Evolutionary conservation across 805 yeast species (phyloP).

Genomic region (Metschnikowia corniflorae): DNA sequence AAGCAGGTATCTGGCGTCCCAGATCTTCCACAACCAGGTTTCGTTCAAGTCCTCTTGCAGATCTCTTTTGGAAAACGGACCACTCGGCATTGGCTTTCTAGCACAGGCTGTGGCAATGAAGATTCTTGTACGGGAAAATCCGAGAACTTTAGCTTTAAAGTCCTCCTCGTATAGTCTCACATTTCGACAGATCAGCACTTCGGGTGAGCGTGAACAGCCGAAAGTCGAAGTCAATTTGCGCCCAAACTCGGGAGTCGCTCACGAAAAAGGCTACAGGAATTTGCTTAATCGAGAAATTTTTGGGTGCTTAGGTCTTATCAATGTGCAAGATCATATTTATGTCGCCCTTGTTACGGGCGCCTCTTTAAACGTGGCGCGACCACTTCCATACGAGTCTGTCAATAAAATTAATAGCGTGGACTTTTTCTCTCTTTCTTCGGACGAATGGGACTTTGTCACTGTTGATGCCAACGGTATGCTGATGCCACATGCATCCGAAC

Average conservation of each 20-base stretch:
- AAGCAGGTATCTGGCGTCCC: too few relatives aligned
- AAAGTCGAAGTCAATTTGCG: conserved; percentile 45
- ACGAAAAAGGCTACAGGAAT: conserved; percentile 34
- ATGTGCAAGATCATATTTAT: conserved; percentile 62
- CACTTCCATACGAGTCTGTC: conserved; percentile 74
- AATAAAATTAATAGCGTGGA: conserved; percentile 82
- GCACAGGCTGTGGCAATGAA: conserved; percentile 9
- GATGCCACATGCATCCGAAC: conserved; percentile 36
- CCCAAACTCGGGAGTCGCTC: conserved; percentile 34
- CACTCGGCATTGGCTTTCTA: too few relatives aligned
- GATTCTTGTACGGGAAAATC: conserved; percentile 14
- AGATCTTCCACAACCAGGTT: too few relatives aligned
- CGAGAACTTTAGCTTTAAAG: conserved; percentile 17
- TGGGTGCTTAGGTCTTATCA: conserved; percentile 81
- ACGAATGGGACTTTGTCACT: conserved; percentile 77
- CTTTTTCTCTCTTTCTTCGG: conserved; percentile 68
- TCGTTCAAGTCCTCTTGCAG: too few relatives aligned
- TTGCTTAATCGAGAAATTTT: conserved; percentile 40
- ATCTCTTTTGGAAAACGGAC: too few relatives aligned
- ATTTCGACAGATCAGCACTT: conserved; percentile 12
- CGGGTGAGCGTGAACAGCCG: conserved; percentile 21
- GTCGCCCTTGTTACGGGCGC: conserved; percentile 78
- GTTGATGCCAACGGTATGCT: conserved; percentile 70
- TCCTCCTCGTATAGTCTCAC: conserved; percentile 17
- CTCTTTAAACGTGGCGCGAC: conserved; percentile 68